A percentile compares a stretch with the other conserved stretches of the same genome.
These are phyloP conservation scores for Boletus speciosus DNA, from an alignment of 768 basidiomycete species.

Conservation along the genomic window DNA sequence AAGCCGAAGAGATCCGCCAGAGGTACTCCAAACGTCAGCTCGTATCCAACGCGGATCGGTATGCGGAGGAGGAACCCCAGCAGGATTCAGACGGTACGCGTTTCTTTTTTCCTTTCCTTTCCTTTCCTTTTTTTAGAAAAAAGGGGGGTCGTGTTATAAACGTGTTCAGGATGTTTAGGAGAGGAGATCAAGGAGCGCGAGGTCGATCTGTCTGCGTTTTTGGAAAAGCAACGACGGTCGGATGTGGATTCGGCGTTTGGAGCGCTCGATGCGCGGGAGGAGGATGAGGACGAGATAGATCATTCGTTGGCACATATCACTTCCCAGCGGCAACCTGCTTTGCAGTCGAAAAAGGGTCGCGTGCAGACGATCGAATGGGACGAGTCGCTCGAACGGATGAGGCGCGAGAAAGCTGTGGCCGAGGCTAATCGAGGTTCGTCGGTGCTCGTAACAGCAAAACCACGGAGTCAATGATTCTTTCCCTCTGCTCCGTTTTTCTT, in stretches of 20 bases:
- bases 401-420: constrained; percentile 65
- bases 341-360: constrained; percentile 56
- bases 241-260: constrained; percentile 25
- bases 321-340: constrained; percentile 20
- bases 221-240: constrained; percentile 57
- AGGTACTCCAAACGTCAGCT: constrained; percentile 60
- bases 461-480: not conserved
- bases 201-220: constrained; percentile 64
- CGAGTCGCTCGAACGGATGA: constrained; percentile 58
- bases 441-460: not conserved
- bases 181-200: constrained; percentile 68
- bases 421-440: constrained; percentile 70
- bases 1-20: constrained; percentile 42
- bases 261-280: constrained; percentile 22
- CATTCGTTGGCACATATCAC: constrained; percentile 52
- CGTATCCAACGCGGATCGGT: constrained; percentile 70
- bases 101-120: too few relatives aligned
- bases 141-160: too few relatives aligned
- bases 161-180: constrained; percentile 48
- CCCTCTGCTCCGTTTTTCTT: not conserved
- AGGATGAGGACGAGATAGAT: constrained; percentile 58
- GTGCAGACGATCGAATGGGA: constrained; percentile 68
- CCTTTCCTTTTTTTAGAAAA: too few relatives aligned
- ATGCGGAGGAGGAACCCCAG: constrained; percentile 65
- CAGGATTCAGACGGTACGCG: constrained; percentile 64